These are phyloP conservation scores for Martiniozyma asiatica DNA, from an alignment of 1,139 yeast genomes.

Conservation along the genomic window DNA sequence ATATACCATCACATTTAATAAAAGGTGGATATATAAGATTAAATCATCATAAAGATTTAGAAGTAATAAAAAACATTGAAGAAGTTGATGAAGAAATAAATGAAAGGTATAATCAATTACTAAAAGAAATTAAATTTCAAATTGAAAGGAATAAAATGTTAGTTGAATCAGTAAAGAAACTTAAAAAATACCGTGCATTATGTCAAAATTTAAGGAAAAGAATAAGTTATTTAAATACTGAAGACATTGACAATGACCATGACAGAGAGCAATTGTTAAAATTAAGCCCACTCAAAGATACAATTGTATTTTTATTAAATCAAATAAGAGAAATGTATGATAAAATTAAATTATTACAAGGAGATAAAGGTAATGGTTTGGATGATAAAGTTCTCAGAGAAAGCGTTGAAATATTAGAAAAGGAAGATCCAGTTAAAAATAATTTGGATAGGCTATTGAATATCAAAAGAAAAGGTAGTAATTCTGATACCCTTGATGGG, in stretches of 20 bases:
- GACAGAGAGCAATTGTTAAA: no score
- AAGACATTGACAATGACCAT: no score
- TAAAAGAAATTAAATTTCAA: conserved; percentile 26
- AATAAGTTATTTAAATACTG: neutral
- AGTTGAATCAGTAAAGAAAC: conserved; percentile 20
- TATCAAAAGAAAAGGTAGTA: no score
- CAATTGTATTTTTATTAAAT: conserved; percentile 4
- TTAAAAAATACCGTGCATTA: neutral
- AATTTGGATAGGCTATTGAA: no score
- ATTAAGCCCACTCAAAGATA: no score
- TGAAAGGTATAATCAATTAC: conserved; percentile 21
- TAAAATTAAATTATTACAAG: no score
- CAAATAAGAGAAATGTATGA: conserved; percentile 5
- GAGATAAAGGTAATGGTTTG: no score
- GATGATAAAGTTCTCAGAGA: no score
- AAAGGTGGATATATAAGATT: conserved; percentile 56
- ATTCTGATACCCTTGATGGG: no score
- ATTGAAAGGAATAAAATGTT: conserved; percentile 35
- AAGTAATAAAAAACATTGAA: conserved; percentile 18
- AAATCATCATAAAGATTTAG: conserved; percentile 54
- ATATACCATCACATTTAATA: conserved; percentile 58
- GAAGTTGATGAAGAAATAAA: conserved; percentile 24
- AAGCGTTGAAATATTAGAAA: no score
- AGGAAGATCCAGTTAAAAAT: no score
- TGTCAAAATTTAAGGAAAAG: neutral